Conservation (phyloP, 331 rosid genomes). For the Malus hybrid region DNA sequence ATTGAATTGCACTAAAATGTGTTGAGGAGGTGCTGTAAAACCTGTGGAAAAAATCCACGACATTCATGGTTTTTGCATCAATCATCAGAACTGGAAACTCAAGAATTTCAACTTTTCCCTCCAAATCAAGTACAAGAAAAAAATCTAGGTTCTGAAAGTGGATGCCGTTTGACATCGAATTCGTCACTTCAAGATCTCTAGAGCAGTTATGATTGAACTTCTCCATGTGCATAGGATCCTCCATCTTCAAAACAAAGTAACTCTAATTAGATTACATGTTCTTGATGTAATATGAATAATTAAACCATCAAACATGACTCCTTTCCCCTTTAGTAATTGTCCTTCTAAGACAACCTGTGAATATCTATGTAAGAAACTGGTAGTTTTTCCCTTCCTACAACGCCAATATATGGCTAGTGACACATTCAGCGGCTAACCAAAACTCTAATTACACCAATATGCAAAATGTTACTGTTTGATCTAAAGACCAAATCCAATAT, state of each 20-base stretch:
- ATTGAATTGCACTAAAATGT: not conserved
- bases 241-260: conserved; percentile 52
- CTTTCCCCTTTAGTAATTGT: not conserved
- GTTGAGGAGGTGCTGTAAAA: conserved; percentile 15
- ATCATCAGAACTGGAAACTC: conserved; percentile 87
- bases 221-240: conserved; percentile 64
- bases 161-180: conserved; percentile 26
- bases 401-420: too few species aligned
- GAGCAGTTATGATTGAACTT: conserved; percentile 79
- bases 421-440: too few species aligned
- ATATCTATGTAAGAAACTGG: not conserved
- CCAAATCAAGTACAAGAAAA: conserved; percentile 95
- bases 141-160: conserved; percentile 55
- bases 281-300: not conserved
- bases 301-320: not conserved
- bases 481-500: not conserved
- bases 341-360: not conserved
- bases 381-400: not conserved
- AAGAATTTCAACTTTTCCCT: conserved; percentile 92
- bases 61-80: conserved; percentile 61
- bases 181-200: conserved; percentile 55
- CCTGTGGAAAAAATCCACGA: conserved; percentile 89
- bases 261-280: not conserved
- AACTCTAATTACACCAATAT: not conserved
- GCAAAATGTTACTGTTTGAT: not conserved